A percentile compares a stretch with the other conserved stretches of the same genome.
phyloP scores from a whole-genome alignment of 176 grass and related monocot genomes.

The bread wheat (Triticum aestivum) region DNA sequence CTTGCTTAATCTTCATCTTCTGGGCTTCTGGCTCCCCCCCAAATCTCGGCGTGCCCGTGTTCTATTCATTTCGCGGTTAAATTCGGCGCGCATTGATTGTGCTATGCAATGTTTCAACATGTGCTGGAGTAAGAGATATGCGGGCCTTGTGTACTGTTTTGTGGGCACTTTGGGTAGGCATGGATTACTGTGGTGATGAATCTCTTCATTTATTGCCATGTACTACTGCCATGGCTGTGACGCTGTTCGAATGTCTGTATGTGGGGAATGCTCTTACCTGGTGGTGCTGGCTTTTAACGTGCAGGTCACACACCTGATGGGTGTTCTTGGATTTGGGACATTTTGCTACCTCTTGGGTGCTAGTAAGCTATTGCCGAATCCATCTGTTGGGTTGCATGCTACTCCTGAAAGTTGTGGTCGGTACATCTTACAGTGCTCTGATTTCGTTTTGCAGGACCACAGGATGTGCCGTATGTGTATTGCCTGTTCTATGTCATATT shows the following conservation, averaged over 20 bases:
- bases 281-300: conserved; percentile 36
- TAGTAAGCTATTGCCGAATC: conserved; percentile 57
- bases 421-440: conserved; percentile 7
- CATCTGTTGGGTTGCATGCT: conserved; percentile 11
- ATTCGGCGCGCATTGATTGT: conserved; percentile 11
- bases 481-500: conserved; percentile 94
- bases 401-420: background rate
- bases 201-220: conserved; percentile 31
- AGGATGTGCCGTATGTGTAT: conserved; percentile 91
- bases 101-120: background rate
- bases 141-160: background rate
- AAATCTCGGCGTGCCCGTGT: background rate
- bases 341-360: conserved; percentile 97
- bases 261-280: conserved; percentile 21
- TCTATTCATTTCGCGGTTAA: background rate
- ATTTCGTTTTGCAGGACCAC: conserved; percentile 55
- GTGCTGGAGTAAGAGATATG: background rate
- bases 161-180: background rate
- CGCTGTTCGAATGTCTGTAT: conserved; percentile 8
- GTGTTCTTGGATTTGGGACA: conserved; percentile 93
- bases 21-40: too few relatives aligned
- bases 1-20: background rate
- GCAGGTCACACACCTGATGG: conserved; percentile 92
- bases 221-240: background rate
- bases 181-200: background rate